These are phyloP conservation scores for Candida palmyrensis DNA, from an alignment of 805 yeast genomes.

Conservation along the genomic window DNA sequence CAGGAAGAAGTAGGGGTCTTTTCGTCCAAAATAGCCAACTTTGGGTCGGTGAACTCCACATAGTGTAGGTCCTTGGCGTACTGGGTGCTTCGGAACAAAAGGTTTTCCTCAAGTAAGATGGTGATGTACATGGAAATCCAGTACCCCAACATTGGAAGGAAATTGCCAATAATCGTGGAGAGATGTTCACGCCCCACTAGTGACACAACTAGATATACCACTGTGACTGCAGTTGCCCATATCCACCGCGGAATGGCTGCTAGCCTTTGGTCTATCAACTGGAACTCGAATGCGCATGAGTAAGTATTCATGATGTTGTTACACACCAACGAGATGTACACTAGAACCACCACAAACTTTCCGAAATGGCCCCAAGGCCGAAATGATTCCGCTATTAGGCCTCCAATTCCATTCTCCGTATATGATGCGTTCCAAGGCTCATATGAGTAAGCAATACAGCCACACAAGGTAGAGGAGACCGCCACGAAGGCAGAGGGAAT, in stretches of 20 bases:
- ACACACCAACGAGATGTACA: constrained; percentile 28
- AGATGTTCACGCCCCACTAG: constrained; percentile 28
- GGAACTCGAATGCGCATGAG: constrained; percentile 31
- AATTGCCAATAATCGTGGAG: constrained; percentile 30
- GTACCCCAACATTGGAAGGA: constrained; percentile 38
- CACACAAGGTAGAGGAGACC: constrained; percentile 23
- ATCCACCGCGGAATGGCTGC: constrained; percentile 32
- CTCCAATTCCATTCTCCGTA: constrained; percentile 26
- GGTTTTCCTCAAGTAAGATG: constrained; percentile 30
- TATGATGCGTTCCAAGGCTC: constrained; percentile 29
- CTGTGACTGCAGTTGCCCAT: constrained; percentile 30
- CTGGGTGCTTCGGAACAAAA: constrained; percentile 21
- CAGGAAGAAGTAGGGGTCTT: constrained; percentile 5
- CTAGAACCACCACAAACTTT: constrained; percentile 24
- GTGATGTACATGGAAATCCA: constrained; percentile 36
- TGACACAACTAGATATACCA: constrained; percentile 26
- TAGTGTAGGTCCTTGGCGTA: constrained; percentile 19
- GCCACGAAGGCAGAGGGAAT: constrained; percentile 32
- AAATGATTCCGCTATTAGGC: constrained; percentile 24
- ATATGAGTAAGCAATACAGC: constrained; percentile 26
- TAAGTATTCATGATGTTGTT: constrained; percentile 34
- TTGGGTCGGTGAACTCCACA: constrained; percentile 18
- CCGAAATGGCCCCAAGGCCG: constrained; percentile 34
- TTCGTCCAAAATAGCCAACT: constrained; percentile 3
- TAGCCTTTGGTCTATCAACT: constrained; percentile 22